Conservation (phyloP, 257 asterid genomes). For the Ophiorrhiza pumila region DNA sequence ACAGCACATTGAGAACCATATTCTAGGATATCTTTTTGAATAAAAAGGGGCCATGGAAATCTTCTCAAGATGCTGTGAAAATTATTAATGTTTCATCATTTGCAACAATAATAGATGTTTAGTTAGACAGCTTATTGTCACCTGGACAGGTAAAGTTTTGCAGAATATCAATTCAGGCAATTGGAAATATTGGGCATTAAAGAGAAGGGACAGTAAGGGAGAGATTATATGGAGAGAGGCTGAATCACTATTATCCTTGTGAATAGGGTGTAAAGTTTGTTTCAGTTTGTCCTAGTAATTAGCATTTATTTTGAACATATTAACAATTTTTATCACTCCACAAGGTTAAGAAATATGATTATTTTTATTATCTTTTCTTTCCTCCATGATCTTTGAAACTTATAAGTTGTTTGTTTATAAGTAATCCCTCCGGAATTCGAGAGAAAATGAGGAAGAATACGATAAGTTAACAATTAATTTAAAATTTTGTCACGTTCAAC, state of each 20-base stretch:
- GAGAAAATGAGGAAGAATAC: too few relatives aligned
- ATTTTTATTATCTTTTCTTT: too few relatives aligned
- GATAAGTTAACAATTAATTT: too few relatives aligned
- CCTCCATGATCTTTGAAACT: background rate
- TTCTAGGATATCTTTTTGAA: background rate
- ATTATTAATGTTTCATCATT: background rate
- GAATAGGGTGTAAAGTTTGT: conserved; percentile 13
- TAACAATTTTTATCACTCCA: too few relatives aligned
- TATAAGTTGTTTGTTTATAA: too few relatives aligned
- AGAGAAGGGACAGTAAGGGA: background rate
- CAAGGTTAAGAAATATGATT: too few relatives aligned
- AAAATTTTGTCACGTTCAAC: too few relatives aligned
- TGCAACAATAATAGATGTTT: background rate
- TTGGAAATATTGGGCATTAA: background rate
- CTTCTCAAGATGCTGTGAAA: background rate
- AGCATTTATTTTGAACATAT: conserved; percentile 1
- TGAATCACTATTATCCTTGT: background rate
- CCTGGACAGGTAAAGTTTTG: background rate
- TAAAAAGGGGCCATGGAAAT: background rate
- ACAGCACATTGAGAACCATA: background rate
- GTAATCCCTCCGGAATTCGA: too few relatives aligned
- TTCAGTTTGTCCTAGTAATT: conserved; percentile 13
- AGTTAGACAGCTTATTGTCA: background rate
- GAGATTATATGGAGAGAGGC: background rate
- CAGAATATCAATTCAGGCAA: background rate